Percentiles rank a stretch among this genome's conserved stretches.
Evolutionary conservation across 2,329 filamentous ascomycete genomes (phyloP).

Genomic region (Acrocalymma vagum): DNA sequence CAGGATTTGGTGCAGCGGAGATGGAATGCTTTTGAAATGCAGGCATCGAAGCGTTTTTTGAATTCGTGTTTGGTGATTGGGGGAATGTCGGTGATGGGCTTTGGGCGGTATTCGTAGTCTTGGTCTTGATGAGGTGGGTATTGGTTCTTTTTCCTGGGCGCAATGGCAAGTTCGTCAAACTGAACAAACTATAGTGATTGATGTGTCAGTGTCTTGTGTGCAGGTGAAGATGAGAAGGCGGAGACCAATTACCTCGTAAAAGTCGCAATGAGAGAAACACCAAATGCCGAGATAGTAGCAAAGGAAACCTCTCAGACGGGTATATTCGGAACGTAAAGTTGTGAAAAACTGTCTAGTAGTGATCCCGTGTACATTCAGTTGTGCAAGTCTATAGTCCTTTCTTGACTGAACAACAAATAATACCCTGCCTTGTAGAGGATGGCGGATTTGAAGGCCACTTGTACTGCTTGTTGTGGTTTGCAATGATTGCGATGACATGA

Average conservation of each 20-base stretch:
- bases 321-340: not conserved
- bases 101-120: conserved; percentile 8
- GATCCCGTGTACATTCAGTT: not conserved
- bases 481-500: too few relatives aligned
- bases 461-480: too few relatives aligned
- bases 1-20: not conserved
- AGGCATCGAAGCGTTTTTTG: conserved; percentile 10
- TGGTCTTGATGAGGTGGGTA: conserved; percentile 3
- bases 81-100: conserved; percentile 6
- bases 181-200: conserved; percentile 8
- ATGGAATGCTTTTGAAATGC: not conserved
- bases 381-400: not conserved
- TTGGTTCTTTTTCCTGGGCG: conserved; percentile 4
- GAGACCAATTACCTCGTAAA: conserved; percentile 6
- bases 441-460: too few relatives aligned
- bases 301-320: conserved; percentile 1
- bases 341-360: conserved; percentile 4
- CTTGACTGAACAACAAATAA: conserved; percentile 1
- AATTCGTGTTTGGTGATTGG: conserved; percentile 14
- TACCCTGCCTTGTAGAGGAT: not conserved
- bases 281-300: conserved; percentile 5
- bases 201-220: not conserved
- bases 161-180: conserved; percentile 4
- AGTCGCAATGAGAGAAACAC: conserved; percentile 11
- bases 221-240: not conserved